Base-by-base conservation (phyloP, 2,329 filamentous ascomycete species). In the Fusarium brachygibbosum region DNA sequence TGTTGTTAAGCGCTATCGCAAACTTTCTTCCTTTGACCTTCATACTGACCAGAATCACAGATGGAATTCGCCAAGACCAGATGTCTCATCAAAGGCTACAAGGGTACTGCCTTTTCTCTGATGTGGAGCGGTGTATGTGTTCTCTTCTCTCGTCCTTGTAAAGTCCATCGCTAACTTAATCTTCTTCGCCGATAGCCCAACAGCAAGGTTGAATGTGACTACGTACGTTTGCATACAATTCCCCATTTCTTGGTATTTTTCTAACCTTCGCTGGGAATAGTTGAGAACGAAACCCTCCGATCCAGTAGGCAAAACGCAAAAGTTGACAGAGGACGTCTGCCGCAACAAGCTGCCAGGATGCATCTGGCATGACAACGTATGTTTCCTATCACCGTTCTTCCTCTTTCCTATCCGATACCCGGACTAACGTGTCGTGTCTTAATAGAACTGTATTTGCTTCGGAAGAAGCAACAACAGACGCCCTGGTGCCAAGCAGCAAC, bases 11-110 rank as follows among this genome's bases (percentile, higher is more conserved):
- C 23, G 4, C 23, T 25, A 25, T 25, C 23, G 23, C 23, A 25
- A 4, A 25, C 6, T 25, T 25, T 25, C 23, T 25, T 25, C 23
- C 6, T 25, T 25, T 6, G 23, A 40, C 11, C 21, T 5, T 8
- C n/a, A 6, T 34, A 11, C 48, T 40, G 23, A 51, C n/a, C 7
- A 9, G 0, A 23, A 4, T 23, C 3, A 6, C 11, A 54, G 51
- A 25, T 55, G 17, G 52, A 55, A 21, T 46, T 55, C 28, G 52
- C 52, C 13, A 55, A 55, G 52, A 55, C 41, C 2, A 46, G 52
- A 46, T 19, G 17, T 55, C 52, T 55, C 8, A 46, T 46, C 31
- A 34, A 34, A 5, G 40, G 51, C 25, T 16, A 31, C 13, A 28
- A 44, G 16, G 37, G 29, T 8, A 32, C 29, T 21, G 11, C 25